Conservation (phyloP, 495 filamentous ascomycete species). For the Aspergillus bertholletiae region DNA sequence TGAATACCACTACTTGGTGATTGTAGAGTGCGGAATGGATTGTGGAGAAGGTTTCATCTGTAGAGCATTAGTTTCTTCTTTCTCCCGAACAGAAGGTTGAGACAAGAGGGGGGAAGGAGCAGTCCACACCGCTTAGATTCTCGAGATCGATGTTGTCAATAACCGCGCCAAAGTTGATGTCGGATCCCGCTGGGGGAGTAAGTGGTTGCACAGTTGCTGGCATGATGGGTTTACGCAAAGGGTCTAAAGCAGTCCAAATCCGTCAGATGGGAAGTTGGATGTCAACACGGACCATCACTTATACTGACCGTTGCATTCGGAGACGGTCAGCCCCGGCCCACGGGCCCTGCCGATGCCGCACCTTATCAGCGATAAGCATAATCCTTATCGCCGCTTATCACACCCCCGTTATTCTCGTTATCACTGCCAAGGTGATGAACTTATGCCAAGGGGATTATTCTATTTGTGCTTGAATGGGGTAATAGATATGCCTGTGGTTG, state of each 20-base stretch:
- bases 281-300: too few relatives aligned
- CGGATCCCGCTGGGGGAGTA: constrained; percentile 38
- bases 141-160: constrained; percentile 55
- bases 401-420: too few relatives aligned
- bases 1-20: constrained; percentile 64
- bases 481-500: too few relatives aligned
- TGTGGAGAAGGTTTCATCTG: constrained; percentile 56
- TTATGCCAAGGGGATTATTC: too few relatives aligned
- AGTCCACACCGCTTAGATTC: constrained; percentile 54
- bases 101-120: too few relatives aligned
- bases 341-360: neutral
- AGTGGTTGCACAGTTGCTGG: constrained; percentile 11
- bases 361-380: neutral
- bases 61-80: constrained; percentile 5
- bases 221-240: too few relatives aligned
- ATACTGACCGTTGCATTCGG: too few relatives aligned
- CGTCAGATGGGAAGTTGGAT: too few relatives aligned
- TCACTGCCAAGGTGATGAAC: too few relatives aligned
- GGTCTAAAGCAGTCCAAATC: too few relatives aligned
- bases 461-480: too few relatives aligned
- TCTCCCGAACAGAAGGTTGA: neutral
- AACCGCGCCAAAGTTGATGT: constrained; percentile 56
- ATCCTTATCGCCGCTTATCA: neutral
- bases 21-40: constrained; percentile 60
- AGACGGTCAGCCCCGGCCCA: neutral